These are phyloP conservation scores for Lasiodiplodia sp. DNA, from an alignment of 2,329 filamentous ascomycete species.

Conservation along the genomic window DNA sequence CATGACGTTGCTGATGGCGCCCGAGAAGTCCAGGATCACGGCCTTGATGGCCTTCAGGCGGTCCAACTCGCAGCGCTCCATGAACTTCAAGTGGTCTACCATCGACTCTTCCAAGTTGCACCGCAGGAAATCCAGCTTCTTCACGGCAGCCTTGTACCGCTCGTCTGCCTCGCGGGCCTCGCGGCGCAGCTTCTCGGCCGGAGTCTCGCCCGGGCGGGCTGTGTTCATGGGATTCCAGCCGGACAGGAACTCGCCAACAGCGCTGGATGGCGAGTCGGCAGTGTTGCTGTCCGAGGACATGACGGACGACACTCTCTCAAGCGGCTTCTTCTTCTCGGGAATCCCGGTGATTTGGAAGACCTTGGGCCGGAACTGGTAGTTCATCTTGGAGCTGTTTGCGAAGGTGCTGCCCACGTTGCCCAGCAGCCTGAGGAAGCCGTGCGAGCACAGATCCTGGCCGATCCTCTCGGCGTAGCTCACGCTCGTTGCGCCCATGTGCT, in stretches of 20 bases:
- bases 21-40: slow-evolving; percentile 96
- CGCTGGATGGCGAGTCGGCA: slow-evolving; percentile 81
- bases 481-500: slow-evolving; percentile 81
- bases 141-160: slow-evolving; percentile 86
- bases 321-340: slow-evolving; percentile 81
- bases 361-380: slow-evolving; percentile 95
- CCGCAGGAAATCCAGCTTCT: slow-evolving; percentile 85
- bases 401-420: slow-evolving; percentile 96
- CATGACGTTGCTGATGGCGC: slow-evolving; percentile 96
- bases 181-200: slow-evolving; percentile 81
- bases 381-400: slow-evolving; percentile 96
- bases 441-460: slow-evolving; percentile 87
- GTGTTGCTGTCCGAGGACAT: slow-evolving; percentile 61
- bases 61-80: slow-evolving; percentile 96
- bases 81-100: slow-evolving; percentile 88
- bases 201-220: slow-evolving; percentile 90
- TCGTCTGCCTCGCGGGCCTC: slow-evolving; percentile 92
- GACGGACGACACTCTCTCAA: slow-evolving; percentile 77
- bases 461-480: slow-evolving; percentile 93
- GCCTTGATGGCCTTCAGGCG: slow-evolving; percentile 97
- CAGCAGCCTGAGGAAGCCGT: slow-evolving; percentile 87
- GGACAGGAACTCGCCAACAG: slow-evolving; percentile 86
- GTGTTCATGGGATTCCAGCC: slow-evolving; percentile 95
- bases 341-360: slow-evolving; percentile 87
- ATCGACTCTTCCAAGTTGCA: slow-evolving; percentile 97